These are phyloP conservation scores for Phaseolus coccineus DNA, from an alignment of 331 rosid species.

Conservation along the genomic window DNA sequence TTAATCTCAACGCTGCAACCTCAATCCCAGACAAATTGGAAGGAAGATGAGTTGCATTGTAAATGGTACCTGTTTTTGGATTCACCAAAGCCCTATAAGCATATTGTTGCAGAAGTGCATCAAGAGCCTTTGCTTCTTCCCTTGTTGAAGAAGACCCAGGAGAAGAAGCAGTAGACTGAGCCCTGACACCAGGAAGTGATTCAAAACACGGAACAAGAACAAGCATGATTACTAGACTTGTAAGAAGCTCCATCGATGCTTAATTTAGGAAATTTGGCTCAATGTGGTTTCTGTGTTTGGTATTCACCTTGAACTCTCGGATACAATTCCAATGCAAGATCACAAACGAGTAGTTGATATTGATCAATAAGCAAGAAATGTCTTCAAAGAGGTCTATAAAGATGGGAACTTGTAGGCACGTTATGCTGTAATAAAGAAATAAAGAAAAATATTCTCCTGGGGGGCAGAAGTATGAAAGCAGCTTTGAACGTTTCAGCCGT, in stretches of 20 bases:
- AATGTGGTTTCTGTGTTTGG: constrained; percentile 39
- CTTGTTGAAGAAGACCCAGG: constrained; percentile 45
- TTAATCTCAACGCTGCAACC: constrained; percentile 77
- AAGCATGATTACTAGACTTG: constrained; percentile 63
- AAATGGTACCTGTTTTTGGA: constrained; percentile 75
- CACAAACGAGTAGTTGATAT: background rate
- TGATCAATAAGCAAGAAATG: constrained; percentile 40
- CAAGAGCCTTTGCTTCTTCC: constrained; percentile 52
- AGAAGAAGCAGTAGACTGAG: constrained; percentile 47
- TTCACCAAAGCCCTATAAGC: constrained; percentile 67
- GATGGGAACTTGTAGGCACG: constrained; percentile 50
- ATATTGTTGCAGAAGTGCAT: constrained; percentile 72
- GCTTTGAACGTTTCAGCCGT: constrained; percentile 81
- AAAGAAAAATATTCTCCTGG: constrained; percentile 51
- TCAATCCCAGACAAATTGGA: constrained; percentile 70
- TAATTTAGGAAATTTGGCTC: constrained; percentile 41
- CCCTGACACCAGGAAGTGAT: constrained; percentile 51
- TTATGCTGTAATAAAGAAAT: constrained; percentile 48
- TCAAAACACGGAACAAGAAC: constrained; percentile 53
- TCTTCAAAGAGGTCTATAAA: constrained; percentile 39
- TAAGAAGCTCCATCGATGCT: constrained; percentile 68
- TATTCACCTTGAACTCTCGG: constrained; percentile 24
- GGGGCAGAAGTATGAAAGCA: constrained; percentile 49
- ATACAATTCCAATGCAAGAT: constrained; percentile 17
- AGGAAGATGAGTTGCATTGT: constrained; percentile 62